Percentiles rank a stretch among this genome's conserved stretches.
These are phyloP conservation scores for Hemisphaericaspora nanyangensis DNA, from an alignment of 805 yeast species.

Conservation along the genomic window DNA sequence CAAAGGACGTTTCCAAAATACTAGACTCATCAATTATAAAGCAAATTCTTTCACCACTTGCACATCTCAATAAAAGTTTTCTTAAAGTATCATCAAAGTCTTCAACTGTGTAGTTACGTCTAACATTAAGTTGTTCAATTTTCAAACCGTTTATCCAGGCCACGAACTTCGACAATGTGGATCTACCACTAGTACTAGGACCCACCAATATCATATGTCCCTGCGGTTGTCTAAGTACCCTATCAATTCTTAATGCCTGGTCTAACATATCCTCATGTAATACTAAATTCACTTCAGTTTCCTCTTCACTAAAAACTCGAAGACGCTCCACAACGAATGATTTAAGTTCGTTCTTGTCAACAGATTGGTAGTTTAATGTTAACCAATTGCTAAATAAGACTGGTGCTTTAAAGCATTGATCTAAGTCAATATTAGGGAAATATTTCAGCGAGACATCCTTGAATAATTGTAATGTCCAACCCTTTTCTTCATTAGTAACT, in stretches of 20 bases:
- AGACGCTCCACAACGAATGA: constrained; percentile 62
- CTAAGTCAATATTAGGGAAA: constrained; percentile 47
- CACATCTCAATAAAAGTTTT: constrained; percentile 43
- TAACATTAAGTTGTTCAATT: constrained; percentile 55
- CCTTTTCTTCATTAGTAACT: constrained; percentile 41
- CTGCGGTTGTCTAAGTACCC: constrained; percentile 79
- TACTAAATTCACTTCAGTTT: constrained; percentile 54
- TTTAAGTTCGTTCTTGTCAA: constrained; percentile 42
- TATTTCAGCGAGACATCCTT: constrained; percentile 23
- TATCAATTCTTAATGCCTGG: constrained; percentile 72
- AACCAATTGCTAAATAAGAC: constrained; percentile 76
- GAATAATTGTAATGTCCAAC: constrained; percentile 43
- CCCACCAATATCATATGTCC: constrained; percentile 90
- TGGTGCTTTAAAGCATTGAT: constrained; percentile 41
- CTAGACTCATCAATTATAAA: constrained; percentile 79
- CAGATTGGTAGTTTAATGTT: constrained; percentile 57
- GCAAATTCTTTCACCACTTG: constrained; percentile 58
- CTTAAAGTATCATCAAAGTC: constrained; percentile 71
- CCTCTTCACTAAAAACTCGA: constrained; percentile 74
- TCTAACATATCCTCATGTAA: constrained; percentile 69
- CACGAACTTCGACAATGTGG: constrained; percentile 73
- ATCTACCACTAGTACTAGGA: constrained; percentile 76
- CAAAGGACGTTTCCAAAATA: constrained; percentile 68
- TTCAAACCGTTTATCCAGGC: constrained; percentile 86
- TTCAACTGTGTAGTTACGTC: constrained; percentile 46